Evolutionary conservation across 257 asterid species (phyloP), one percentile per base, ranked within the genome.

Genomic region (Nicotiana sylvestris): DNA sequence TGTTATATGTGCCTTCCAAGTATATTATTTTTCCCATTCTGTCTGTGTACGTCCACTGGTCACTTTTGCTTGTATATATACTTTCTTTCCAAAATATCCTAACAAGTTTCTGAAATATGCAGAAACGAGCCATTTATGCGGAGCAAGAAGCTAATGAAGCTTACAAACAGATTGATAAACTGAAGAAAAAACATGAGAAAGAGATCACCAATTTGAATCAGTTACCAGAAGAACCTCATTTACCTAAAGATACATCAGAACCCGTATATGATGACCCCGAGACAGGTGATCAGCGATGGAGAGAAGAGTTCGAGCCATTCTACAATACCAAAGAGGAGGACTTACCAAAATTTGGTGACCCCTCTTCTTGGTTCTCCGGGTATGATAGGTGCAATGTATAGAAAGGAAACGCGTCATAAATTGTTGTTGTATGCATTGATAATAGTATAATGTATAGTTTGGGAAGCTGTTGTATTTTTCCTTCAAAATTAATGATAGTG

Each of bases 341-440:
- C 85, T n/a, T 80, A n/a, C 80, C 90, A 32, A 85, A 85, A 37
- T 77, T 85, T 76, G 80, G 80, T 30, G 88, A 80, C 6, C 86
- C 62, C 33, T 87, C 96, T 0, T 90, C 98, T 35, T 96, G 99
- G 98, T 96, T 94, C 82, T 89, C 99, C 16, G 99, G 99, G 16
- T 93, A 96, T 72, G 99, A 96, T 83, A 96, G 94, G 60, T 96
- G 99, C 93, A 96, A 96, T 84, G 89, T 96, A 82, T 96, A 89
- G 88, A 35, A 69, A 79, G 16, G 27, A 76, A 76, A 51, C 4
- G 30, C 53, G 13, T 53, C 7, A 76, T 51, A 51, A 15, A 51
- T 51, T 76, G 80, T 49, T 95, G 95, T 91, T 92, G 95, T 95
- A 87, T 92, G 98, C 92, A 89, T 83, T 77, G 67, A 55, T 87